Evolutionary conservation across 2,329 filamentous ascomycete species (phyloP).

Genomic region (Parafenestella ontariensis): DNA sequence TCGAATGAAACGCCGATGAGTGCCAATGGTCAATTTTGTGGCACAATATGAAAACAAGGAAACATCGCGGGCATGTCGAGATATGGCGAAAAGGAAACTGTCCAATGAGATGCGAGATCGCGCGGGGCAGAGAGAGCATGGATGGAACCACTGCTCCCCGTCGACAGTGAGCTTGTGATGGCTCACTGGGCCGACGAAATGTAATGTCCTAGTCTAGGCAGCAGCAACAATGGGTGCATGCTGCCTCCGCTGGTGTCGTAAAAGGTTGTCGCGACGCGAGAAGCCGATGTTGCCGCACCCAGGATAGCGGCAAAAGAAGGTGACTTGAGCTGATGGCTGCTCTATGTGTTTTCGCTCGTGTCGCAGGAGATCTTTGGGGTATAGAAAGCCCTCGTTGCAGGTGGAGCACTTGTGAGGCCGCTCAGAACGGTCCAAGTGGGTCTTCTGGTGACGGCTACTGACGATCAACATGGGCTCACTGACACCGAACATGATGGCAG

Average conservation of each 20-base stretch:
- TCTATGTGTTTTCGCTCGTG: conserved; percentile 38
- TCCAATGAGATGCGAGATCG: background rate
- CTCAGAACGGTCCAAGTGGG: conserved; percentile 32
- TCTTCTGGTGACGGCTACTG: conserved; percentile 43
- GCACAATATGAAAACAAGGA: background rate
- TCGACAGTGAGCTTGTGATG: background rate
- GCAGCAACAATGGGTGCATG: conserved; percentile 23
- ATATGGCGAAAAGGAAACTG: too few relatives aligned
- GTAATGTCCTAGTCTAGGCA: background rate
- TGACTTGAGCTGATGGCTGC: conserved; percentile 15
- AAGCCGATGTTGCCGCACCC: conserved; percentile 41
- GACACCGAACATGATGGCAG: background rate
- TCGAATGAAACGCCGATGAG: background rate
- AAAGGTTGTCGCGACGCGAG: conserved; percentile 45
- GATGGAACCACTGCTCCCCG: background rate
- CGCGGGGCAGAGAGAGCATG: background rate
- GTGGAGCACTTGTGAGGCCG: conserved; percentile 40
- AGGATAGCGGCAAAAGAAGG: conserved; percentile 30
- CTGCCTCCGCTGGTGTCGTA: conserved; percentile 41
- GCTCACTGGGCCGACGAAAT: background rate
- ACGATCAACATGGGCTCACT: conserved; percentile 13
- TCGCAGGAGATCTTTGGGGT: conserved; percentile 44
- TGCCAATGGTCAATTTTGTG: background rate
- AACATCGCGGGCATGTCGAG: too few relatives aligned
- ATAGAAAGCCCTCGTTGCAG: conserved; percentile 44